Conservation (phyloP, 768 basidiomycete species). For the Pleurotus tuoliensis region DNA sequence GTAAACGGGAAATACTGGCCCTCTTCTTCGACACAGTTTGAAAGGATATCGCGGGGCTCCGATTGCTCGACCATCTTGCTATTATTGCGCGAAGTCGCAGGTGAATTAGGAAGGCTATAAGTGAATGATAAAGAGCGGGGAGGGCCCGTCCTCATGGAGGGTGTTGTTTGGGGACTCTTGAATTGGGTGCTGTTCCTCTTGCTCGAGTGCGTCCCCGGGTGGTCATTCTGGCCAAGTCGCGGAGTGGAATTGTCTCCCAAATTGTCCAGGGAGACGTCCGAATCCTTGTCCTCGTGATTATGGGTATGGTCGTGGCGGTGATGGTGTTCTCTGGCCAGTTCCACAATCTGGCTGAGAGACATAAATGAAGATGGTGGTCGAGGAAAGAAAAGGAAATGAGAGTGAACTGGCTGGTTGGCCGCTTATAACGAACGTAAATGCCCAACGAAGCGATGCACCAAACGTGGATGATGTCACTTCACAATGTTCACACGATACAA, state of each 20-base stretch:
- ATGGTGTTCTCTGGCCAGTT: not conserved
- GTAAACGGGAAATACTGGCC: conserved; percentile 29
- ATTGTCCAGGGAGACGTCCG: not conserved
- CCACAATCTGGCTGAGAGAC: not conserved
- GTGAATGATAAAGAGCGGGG: conserved; percentile 70
- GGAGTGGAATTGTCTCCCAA: not conserved
- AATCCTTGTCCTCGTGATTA: not conserved
- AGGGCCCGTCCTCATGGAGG: conserved; percentile 66
- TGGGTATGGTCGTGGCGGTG: not conserved
- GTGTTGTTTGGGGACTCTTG: conserved; percentile 39
- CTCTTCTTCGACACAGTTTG: conserved; percentile 29
- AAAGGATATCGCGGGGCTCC: conserved; percentile 21
- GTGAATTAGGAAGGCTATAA: conserved; percentile 47
- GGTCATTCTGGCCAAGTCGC: conserved; percentile 3
- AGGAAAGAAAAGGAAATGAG: not conserved
- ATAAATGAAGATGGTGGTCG: not conserved
- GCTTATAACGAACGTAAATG: not conserved
- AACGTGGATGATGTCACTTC: conserved; percentile 4
- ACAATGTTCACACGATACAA: not conserved
- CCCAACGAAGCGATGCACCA: not conserved
- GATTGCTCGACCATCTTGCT: conserved; percentile 18
- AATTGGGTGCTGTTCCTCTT: conserved; percentile 18
- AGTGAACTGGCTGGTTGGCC: not conserved
- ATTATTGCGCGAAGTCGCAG: conserved; percentile 22
- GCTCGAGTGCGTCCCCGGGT: conserved; percentile 10